Conservation (phyloP, 164 flowering plant genomes). For the Saururus chinensis region DNA sequence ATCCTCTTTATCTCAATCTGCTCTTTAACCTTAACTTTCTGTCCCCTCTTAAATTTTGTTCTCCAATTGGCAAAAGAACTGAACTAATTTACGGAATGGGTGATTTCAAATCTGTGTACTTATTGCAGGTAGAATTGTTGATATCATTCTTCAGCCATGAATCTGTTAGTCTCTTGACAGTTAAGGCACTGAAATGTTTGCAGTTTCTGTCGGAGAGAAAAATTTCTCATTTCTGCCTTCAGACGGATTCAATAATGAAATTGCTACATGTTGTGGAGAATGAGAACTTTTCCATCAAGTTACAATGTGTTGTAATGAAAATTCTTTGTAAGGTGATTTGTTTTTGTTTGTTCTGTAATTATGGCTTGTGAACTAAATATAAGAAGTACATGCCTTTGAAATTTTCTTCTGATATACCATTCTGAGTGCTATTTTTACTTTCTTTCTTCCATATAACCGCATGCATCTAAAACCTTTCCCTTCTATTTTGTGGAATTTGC, state of each 20-base stretch:
- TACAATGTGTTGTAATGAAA: conserved; percentile 38
- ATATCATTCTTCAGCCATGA: conserved; percentile 26
- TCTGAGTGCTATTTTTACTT: not conserved
- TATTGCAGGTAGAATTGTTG: conserved; percentile 53
- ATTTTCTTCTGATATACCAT: not conserved
- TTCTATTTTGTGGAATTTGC: conserved; percentile 14
- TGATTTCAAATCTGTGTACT: not conserved
- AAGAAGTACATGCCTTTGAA: not conserved
- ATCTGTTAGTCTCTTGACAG: conserved; percentile 25
- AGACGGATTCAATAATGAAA: conserved; percentile 11
- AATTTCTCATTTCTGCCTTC: conserved; percentile 14
- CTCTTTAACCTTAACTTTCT: too few species aligned
- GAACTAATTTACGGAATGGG: not conserved
- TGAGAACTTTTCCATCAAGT: conserved; percentile 19
- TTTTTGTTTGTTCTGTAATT: not conserved
- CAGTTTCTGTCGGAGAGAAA: conserved; percentile 27
- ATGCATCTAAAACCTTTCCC: not conserved
- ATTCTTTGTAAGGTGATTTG: conserved; percentile 44
- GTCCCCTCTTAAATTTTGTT: not conserved
- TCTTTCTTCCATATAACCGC: too few species aligned
- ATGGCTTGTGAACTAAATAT: not conserved
- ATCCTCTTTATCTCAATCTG: too few species aligned
- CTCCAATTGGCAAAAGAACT: not conserved
- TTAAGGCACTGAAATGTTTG: conserved; percentile 43
- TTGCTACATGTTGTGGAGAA: conserved; percentile 31